These are phyloP conservation scores for Fraxinus excelsior DNA, from an alignment of 257 asterid species.

Conservation along the genomic window DNA sequence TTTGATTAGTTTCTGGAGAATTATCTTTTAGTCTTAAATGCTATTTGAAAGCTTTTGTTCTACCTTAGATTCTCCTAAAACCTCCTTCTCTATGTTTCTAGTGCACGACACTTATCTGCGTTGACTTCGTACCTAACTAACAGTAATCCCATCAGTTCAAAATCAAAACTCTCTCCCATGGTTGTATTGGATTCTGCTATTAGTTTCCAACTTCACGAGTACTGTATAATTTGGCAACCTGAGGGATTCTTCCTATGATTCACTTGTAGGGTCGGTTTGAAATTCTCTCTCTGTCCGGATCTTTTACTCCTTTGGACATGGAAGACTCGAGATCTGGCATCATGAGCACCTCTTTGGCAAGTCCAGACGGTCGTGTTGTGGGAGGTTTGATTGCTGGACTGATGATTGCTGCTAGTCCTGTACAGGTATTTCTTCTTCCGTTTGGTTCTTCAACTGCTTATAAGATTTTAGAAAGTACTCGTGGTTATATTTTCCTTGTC, in stretches of 20 bases:
- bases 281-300: slow-evolving; percentile 68
- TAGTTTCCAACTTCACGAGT: not conserved
- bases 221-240: not conserved
- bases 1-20: too few species aligned
- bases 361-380: slow-evolving; percentile 84
- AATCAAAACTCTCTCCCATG: not conserved
- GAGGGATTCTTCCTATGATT: not conserved
- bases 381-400: slow-evolving; percentile 81
- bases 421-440: slow-evolving; percentile 46
- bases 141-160: not conserved
- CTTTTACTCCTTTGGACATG: slow-evolving; percentile 68
- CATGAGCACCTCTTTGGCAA: slow-evolving; percentile 74
- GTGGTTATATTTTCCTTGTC: too few species aligned
- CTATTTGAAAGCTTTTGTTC: not conserved
- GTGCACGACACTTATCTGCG: not conserved
- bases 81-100: not conserved
- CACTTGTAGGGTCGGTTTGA: slow-evolving; percentile 63
- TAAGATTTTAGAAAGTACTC: not conserved
- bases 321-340: slow-evolving; percentile 66
- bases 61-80: not conserved
- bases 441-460: not conserved
- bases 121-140: too few species aligned
- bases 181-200: slow-evolving; percentile 2
- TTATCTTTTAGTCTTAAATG: not conserved
- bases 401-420: slow-evolving; percentile 72